These are phyloP conservation scores for Claviceps purpurea DNA, from an alignment of 2,329 filamentous ascomycete species.

Conservation along the genomic window DNA sequence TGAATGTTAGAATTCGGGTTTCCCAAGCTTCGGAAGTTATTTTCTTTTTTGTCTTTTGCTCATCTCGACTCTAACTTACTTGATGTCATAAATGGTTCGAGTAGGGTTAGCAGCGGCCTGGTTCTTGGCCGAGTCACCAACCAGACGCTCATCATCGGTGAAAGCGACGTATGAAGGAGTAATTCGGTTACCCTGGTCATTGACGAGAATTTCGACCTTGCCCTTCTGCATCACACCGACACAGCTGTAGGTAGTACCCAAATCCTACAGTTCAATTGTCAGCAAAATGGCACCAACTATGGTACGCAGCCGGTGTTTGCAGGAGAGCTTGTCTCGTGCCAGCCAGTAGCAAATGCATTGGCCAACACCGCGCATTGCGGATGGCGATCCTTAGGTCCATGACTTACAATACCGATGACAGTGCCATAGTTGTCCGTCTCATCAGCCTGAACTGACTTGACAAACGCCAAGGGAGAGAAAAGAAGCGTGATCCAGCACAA, in stretches of 20 bases:
- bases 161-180: slow-evolving; percentile 93
- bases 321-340: neutral
- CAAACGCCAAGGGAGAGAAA: slow-evolving; percentile 75
- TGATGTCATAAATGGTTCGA: slow-evolving; percentile 69
- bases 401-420: slow-evolving; percentile 76
- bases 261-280: slow-evolving; percentile 34
- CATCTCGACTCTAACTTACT: slow-evolving; percentile 41
- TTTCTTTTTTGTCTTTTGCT: no score
- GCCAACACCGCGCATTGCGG: neutral
- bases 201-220: slow-evolving; percentile 89
- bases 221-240: slow-evolving; percentile 94
- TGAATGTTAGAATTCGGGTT: neutral
- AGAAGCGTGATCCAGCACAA: slow-evolving; percentile 86
- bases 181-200: slow-evolving; percentile 94
- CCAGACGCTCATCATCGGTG: slow-evolving; percentile 90
- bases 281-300: neutral
- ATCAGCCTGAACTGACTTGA: slow-evolving; percentile 61
- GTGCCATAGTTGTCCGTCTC: slow-evolving; percentile 71
- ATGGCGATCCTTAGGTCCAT: neutral
- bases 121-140: slow-evolving; percentile 96
- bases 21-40: neutral
- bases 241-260: slow-evolving; percentile 81
- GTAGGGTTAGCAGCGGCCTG: slow-evolving; percentile 71
- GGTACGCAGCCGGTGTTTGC: neutral
- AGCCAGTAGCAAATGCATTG: neutral